These are phyloP conservation scores for Aspergillus sp. DNA, from an alignment of 2,329 filamentous ascomycete species.

Conservation along the genomic window DNA sequence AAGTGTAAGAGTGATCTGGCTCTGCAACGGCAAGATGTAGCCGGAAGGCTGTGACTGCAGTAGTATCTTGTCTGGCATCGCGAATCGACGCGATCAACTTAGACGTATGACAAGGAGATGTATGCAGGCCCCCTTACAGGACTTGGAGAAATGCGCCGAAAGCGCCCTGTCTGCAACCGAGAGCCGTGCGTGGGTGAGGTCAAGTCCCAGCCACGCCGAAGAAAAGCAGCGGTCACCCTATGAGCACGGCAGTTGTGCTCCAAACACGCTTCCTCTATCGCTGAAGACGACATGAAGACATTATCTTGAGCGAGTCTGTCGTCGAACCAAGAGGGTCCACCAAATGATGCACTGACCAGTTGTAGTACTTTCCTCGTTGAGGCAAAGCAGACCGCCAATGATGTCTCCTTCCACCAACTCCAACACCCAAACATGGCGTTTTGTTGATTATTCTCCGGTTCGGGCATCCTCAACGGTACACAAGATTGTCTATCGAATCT, in stretches of 20 bases:
- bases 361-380: not conserved
- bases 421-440: no score
- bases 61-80: no score
- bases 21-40: not conserved
- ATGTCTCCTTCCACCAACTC: not conserved
- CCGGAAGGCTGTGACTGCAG: not conserved
- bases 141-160: not conserved
- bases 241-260: not conserved
- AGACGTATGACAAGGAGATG: no score
- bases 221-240: not conserved
- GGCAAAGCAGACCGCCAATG: not conserved
- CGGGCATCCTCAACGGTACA: not conserved
- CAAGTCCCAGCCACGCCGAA: no score
- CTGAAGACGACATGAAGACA: not conserved
- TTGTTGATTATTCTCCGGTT: not conserved
- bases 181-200: not conserved
- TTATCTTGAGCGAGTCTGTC: not conserved
- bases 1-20: not conserved
- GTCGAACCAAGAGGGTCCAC: slow-evolving; percentile 4
- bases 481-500: not conserved
- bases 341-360: slow-evolving; percentile 5
- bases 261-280: not conserved
- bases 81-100: no score
- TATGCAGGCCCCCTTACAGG: no score
- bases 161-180: not conserved